Conservation (phyloP, 805 yeast genomes). For the Geotrichum ghanense region DNA sequence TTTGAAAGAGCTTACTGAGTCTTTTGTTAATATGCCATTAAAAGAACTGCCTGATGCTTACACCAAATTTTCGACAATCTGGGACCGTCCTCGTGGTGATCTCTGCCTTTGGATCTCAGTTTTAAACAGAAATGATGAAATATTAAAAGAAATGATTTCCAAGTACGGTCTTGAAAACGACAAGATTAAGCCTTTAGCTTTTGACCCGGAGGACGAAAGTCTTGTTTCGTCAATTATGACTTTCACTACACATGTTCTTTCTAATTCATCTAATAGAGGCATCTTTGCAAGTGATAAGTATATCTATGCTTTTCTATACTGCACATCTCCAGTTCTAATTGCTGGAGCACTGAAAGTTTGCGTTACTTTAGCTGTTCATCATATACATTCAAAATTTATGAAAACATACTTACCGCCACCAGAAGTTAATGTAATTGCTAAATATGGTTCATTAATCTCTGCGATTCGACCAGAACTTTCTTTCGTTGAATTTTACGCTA, state of each 20-base stretch:
- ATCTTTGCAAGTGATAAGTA: slow-evolving; percentile 58
- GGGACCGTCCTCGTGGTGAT: slow-evolving; percentile 61
- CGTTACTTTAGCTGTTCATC: slow-evolving; percentile 29
- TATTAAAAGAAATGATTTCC: slow-evolving; percentile 42
- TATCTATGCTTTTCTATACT: slow-evolving; percentile 44
- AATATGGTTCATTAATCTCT: background rate
- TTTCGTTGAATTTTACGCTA: background rate
- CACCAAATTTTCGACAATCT: slow-evolving; percentile 15
- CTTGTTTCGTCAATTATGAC: slow-evolving; percentile 41
- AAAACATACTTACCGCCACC: background rate
- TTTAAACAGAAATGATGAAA: slow-evolving; percentile 61
- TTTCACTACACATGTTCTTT: slow-evolving; percentile 53
- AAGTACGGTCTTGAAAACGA: slow-evolving; percentile 42
- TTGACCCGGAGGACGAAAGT: slow-evolving; percentile 36
- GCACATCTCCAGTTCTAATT: slow-evolving; percentile 49
- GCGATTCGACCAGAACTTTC: background rate
- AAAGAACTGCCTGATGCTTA: background rate
- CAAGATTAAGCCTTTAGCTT: slow-evolving; percentile 34
- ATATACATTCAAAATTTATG: background rate
- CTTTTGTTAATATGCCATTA: background rate
- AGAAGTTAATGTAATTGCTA: background rate
- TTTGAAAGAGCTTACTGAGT: background rate
- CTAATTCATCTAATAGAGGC: slow-evolving; percentile 55
- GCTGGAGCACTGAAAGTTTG: slow-evolving; percentile 50
- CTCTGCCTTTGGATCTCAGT: slow-evolving; percentile 68